Evolutionary conservation across 371 early-diverging fungal species (phyloP).

Genomic region (Mucor plumbeus): DNA sequence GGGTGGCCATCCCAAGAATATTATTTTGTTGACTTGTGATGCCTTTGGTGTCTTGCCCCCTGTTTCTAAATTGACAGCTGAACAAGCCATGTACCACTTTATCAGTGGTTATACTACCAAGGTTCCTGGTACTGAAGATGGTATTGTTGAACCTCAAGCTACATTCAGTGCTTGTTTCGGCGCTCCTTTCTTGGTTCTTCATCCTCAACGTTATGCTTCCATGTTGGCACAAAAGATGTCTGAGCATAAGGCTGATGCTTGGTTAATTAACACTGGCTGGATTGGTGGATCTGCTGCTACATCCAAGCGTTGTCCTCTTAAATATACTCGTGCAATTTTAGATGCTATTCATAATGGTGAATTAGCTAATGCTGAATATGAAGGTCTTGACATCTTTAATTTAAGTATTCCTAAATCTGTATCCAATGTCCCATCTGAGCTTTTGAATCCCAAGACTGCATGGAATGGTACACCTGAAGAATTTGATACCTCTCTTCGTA

Average conservation of each 20-base stretch:
- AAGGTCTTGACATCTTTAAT: conserved; percentile 83
- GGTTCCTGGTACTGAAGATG: conserved; percentile 97
- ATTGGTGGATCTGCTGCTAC: conserved; percentile 91
- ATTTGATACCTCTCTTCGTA: conserved; percentile 67
- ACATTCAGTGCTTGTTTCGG: conserved; percentile 97
- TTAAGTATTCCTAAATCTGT: conserved; percentile 82
- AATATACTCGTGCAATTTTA: conserved; percentile 96
- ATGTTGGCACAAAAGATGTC: conserved; percentile 97
- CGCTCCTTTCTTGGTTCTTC: conserved; percentile 96
- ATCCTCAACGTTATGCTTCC: conserved; percentile 95
- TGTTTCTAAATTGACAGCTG: conserved; percentile 87
- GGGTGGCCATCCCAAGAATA: conserved; percentile 94
- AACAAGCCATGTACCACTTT: conserved; percentile 98
- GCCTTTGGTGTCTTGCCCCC: conserved; percentile 98
- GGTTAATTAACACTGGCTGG: conserved; percentile 99
- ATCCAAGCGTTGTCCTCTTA: conserved; percentile 93
- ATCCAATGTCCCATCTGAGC: conserved; percentile 83
- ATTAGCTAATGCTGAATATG: conserved; percentile 81
- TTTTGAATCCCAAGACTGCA: conserved; percentile 87
- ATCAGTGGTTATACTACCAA: conserved; percentile 92
- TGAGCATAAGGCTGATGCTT: conserved; percentile 87
- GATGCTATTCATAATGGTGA: conserved; percentile 96
- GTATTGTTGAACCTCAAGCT: conserved; percentile 86
- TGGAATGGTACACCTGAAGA: conserved; percentile 79
- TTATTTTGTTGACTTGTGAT: conserved; percentile 96